Evolutionary conservation across 345 rosid species (phyloP), one percentile per base, ranked within the genome.

Genomic region (Anacardium occidentale): DNA sequence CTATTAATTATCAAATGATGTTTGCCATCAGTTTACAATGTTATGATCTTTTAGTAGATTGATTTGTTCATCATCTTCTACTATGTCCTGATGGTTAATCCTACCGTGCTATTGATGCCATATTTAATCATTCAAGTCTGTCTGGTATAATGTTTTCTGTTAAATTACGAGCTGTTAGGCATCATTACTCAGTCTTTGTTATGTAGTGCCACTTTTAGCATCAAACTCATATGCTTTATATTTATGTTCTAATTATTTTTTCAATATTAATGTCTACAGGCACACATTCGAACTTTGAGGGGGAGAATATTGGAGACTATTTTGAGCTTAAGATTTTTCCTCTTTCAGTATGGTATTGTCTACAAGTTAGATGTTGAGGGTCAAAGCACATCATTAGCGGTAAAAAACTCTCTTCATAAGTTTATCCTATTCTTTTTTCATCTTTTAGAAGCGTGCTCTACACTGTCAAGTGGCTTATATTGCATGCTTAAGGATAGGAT

Each of bases 241-340:
- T 70, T 15, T 13, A 65, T 9, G 7, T 52, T 61, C 6, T 21
- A 7, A 44, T 37, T 54, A 0, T 62, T 58, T 37, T 44, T 76
- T 64, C 2, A 55, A 25, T 59, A 15, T 45, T 74, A 58, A 55
- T 63, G 52, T 77, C 34, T 72, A 68, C 91, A 94, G 98, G 84
- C 88, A 42, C 99, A 92, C 79, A 92, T 95, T 64, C 91, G 95
- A 63, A 92, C 92, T 42, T 64, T 88, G 37, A 54, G 91, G 50
- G 99, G 99, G 76, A 87, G 99, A 87, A 84, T 95, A 77, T 47
- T 90, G 77, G 99, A 95, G 84, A 92, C 97, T 4, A 69, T 95
- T 29, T 85, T 95, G 78, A 88, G 98, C 76, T 75, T 89, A 51
- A 73, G 99, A 68, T 95, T 95, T 83, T 95, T 95, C 62, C 79